A percentile compares a stretch with the other conserved stretches of the same genome.
These are phyloP conservation scores for Coffea humblotiana DNA, from an alignment of 305 asterid genomes.

Conservation along the genomic window DNA sequence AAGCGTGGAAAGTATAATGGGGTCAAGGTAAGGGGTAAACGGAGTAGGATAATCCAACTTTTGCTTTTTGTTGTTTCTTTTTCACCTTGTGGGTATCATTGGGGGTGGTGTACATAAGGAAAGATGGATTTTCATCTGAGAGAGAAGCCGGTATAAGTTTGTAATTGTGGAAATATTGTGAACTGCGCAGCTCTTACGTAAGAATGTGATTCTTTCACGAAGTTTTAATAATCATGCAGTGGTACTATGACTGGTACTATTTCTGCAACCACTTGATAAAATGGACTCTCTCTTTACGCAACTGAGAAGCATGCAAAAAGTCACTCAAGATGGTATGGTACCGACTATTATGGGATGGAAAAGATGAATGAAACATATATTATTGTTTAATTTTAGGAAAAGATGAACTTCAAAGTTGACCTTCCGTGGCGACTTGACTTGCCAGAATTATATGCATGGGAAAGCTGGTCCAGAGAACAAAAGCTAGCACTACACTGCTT, in stretches of 20 bases:
- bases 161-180: constrained; percentile 26
- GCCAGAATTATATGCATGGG: no score
- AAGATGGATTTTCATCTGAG: constrained; percentile 21
- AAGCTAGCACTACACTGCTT: neutral
- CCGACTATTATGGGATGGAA: neutral
- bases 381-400: no score
- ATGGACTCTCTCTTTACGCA: neutral
- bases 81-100: constrained; percentile 46
- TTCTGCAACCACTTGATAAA: neutral
- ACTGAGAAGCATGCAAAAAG: neutral
- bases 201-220: constrained; percentile 26
- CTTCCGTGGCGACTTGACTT: neutral
- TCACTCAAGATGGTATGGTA: neutral
- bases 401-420: neutral
- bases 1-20: constrained; percentile 35
- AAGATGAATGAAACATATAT: no score
- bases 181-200: constrained; percentile 14
- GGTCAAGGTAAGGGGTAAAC: constrained; percentile 28
- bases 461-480: neutral
- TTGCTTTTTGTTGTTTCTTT: constrained; percentile 8
- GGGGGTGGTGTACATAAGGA: constrained; percentile 67
- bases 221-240: neutral
- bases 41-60: constrained; percentile 28
- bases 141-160: constrained; percentile 28
- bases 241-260: neutral